Base-by-base conservation (phyloP, 1,284 basidiomycete species). In the Ustilago sp. region DNA sequence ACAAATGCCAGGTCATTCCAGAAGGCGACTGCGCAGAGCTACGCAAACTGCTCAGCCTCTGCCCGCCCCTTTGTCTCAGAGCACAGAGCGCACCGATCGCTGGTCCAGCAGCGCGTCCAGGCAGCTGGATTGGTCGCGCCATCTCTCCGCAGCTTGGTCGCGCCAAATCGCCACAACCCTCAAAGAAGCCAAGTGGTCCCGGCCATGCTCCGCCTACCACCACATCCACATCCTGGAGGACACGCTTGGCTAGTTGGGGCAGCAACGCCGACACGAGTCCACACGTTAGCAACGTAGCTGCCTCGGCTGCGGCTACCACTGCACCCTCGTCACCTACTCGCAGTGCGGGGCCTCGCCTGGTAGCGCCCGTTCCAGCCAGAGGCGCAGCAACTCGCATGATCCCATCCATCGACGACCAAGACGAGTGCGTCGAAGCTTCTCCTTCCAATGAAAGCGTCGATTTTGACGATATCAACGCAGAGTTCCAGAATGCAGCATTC, bases 1-100 rank as follows among this genome's bases (percentile, higher is more conserved):
- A 59, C 65, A 65, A 65, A 39, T 76, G 74, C 43, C 68, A 72
- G 50, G 55, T 76, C 58, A 76, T 76, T 35, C 74, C 74, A n/a
- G 56, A 76, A 51, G 63, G 55, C 45, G 69, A 76, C 51, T 71
- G 68, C 52, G 59, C 63, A n/a, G 68, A 68, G 15, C 59, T 76
- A 1, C 68, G 69, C 47, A 76, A 72, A 34, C 59, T 76, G 54
- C 68, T 75, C 55, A 68, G 63, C 39, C 52, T 74, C 43, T 61
- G 61, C 52, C 64, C 67, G 4, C 50, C 53, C 19, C 70, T 2
- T 28, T 28, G 23, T 28, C 3, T 28, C 23, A 28, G 70, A 2
- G 70, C 70, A n/a, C 60, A 73, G 51, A 64, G 61, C 19, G 65
- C 70, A 17, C 70, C 70, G 48, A 73, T 73, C 32, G 56, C 43